These are phyloP conservation scores for Leccinum rimulosum DNA, from an alignment of 768 basidiomycete genomes.

Conservation along the genomic window DNA sequence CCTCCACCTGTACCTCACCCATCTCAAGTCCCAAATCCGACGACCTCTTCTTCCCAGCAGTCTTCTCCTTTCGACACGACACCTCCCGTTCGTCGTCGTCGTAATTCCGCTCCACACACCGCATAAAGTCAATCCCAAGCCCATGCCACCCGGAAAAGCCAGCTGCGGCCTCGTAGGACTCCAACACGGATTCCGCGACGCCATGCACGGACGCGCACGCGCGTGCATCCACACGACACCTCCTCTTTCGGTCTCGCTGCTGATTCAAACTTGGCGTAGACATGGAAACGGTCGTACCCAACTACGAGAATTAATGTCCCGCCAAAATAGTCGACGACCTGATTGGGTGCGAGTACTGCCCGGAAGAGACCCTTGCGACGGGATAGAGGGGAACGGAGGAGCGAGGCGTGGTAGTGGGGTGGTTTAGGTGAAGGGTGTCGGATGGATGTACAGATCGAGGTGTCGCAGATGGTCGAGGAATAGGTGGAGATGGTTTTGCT, in stretches of 20 bases:
- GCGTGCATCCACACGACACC: background rate
- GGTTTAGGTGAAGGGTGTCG: slow-evolving; percentile 17
- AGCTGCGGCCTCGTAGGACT: slow-evolving; percentile 26
- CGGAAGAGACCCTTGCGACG: slow-evolving; percentile 27
- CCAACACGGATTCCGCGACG: slow-evolving; percentile 16
- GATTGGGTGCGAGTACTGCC: slow-evolving; percentile 14
- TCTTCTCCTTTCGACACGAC: background rate
- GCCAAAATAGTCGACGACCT: slow-evolving; percentile 27
- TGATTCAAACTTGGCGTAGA: background rate
- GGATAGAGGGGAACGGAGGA: slow-evolving; percentile 27
- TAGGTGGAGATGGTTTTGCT: background rate
- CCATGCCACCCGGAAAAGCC: slow-evolving; percentile 32
- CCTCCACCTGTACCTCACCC: slow-evolving; percentile 23
- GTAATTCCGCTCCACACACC: background rate
- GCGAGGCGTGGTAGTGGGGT: slow-evolving; percentile 27
- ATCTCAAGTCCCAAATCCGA: slow-evolving; percentile 11
- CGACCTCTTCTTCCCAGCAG: background rate
- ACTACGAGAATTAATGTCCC: slow-evolving; percentile 12
- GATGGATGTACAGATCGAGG: slow-evolving; percentile 12
- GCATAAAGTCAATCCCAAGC: slow-evolving; percentile 15
- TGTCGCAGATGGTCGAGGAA: slow-evolving; percentile 2
- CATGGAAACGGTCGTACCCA: background rate
- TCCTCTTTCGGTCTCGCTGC: background rate
- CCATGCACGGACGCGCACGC: slow-evolving; percentile 2
- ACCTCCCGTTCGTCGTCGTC: background rate